Evolutionary conservation across 2,329 filamentous ascomycete species (phyloP), one percentile per base, ranked within the genome.

Genomic region (Clonostachys rhizophaga): DNA sequence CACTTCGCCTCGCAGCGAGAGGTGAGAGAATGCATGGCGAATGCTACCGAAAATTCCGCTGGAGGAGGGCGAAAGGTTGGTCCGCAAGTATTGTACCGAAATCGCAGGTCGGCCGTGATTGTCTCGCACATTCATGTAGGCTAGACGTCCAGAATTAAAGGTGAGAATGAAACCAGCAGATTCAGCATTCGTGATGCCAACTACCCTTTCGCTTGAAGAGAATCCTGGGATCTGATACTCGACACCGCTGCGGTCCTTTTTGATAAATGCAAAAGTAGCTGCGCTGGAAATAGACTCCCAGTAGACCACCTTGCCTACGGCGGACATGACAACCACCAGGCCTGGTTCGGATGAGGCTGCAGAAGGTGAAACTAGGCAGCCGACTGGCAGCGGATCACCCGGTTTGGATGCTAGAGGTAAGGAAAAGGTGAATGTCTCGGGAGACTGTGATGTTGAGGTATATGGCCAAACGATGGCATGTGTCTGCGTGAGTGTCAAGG

Each of bases 271-370:
- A 47, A 95, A 77, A 1, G 89, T 90, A 37, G 91, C 88, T 10
- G 90, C 91, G 64, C 84, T 91, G 47, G 92, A 91, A 52, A 97
- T 88, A 37, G 90, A 95, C 63, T 97, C 94, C 91, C 94, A 97
- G 65, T 94, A 97, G 41, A 89, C 85, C 45, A 97, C 83, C 64
- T 86, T 91, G 45, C 94, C 94, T 43, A 78, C 91, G 16, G 81
- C 81, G 12, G 92, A 88, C 70, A 92, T 89, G 36, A 97, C 78
- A 36, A 96, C 80, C 30, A 99, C 82, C 36, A 99, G 76, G 3
- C 94, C 94, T 34, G 91, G 87, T 55, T 95, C 88, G 43, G 83
- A 81, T n/a, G 81, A 83, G 5, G 85, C 84, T 11, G 87, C 84
- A 6, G 89, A 87, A 44, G 87, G 85, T 0, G 88, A 86, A 7